Evolutionary conservation across 2,329 filamentous ascomycete species (phyloP).

Genomic region (Sphaerulina populicola): DNA sequence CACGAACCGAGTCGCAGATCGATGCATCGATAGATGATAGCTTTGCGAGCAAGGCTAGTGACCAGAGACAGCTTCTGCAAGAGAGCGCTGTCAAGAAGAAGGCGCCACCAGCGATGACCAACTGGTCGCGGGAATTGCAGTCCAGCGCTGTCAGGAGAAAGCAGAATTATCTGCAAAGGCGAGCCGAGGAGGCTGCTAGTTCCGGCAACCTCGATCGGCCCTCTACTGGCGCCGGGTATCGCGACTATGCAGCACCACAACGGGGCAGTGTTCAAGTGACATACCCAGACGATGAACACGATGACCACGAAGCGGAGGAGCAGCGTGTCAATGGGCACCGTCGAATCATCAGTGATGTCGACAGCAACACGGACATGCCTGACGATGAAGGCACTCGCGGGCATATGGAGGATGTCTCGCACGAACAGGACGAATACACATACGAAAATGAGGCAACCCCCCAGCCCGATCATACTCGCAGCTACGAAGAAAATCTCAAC

Average conservation of each 20-base stretch:
- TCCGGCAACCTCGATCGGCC: not conserved
- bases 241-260: not conserved
- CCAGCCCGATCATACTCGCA: constrained; percentile 10
- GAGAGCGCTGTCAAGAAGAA: not conserved
- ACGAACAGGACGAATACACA: constrained; percentile 5
- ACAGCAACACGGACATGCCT: constrained; percentile 10
- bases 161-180: not conserved
- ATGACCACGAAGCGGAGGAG: not conserved
- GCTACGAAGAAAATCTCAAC: constrained; percentile 34
- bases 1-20: not conserved
- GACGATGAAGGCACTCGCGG: constrained; percentile 5
- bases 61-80: constrained; percentile 26
- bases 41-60: constrained; percentile 24
- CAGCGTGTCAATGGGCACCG: not conserved
- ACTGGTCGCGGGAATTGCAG: not conserved
- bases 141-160: constrained; percentile 8
- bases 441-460: constrained; percentile 8
- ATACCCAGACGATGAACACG: not conserved
- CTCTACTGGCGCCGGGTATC: not conserved
- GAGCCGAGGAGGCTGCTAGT: constrained; percentile 1
- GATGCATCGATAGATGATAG: not conserved
- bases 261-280: not conserved
- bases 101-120: not conserved
- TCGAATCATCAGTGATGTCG: not conserved
- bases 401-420: constrained; percentile 10